Base-by-base conservation (phyloP, 192 early-diverging fungal species). In the Allomyces macrogynus region DNA sequence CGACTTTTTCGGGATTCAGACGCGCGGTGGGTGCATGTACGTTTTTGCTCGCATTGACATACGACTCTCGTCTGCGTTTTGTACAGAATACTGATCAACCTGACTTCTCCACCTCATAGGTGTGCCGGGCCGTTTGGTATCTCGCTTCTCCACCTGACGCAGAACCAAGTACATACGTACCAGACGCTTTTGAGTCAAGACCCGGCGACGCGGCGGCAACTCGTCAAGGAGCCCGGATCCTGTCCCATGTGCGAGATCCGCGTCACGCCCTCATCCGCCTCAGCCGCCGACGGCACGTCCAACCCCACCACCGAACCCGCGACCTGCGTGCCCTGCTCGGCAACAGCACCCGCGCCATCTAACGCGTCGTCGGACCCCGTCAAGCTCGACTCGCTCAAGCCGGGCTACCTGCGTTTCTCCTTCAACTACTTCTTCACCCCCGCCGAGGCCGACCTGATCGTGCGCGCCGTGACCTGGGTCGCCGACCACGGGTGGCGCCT, bases 1-100 rank as follows among this genome's bases (percentile, higher is more conserved):
- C 32, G 77, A 76, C 64, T 70, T 78, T 23, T 78, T 78, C 66
- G 77, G 77, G 14, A 49, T 78, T 24, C 74, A 78, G 71, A 67
- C 70, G 65, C 57, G 77, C 16, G 70, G 72, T 20, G 77, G 77
- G 9, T 76, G 74, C 42, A 74, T 70, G 67, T 76, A 67, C 61
- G 77, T 62, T 72, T 75, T 4, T 4, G 71, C 61, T 5, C 72
- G 67, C 1, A 74, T 40, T 8, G 32, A 3, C 7, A n/a, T n/a
- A n/a, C n/a, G n/a, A n/a, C n/a, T 40, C 32, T 40, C 32, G n/a
- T n/a, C n/a, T n/a, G n/a, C n/a, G n/a, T n/a, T n/a, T n/a, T n/a
- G n/a, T n/a, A n/a, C n/a, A 3, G 3, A 11, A 23, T 72, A 43
- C 63, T 77, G 12, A 63, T 44, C 70, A 62, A n/a, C 12, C 3